Evolutionary conservation across 192 early-diverging fungal species (phyloP).

Genomic region (Backusella tarrabulga): DNA sequence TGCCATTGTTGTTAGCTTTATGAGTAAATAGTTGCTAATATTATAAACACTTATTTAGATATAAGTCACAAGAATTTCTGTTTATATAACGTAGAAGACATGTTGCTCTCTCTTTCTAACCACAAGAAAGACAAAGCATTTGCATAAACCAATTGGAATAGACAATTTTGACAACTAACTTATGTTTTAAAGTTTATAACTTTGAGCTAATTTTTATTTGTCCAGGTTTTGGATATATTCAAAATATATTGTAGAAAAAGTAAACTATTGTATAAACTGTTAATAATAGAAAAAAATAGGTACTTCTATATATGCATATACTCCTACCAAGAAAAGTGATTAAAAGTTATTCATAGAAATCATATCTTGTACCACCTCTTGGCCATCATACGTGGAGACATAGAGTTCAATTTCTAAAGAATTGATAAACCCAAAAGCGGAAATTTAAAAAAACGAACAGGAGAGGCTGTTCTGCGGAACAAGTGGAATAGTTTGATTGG

Average conservation of each 20-base stretch:
- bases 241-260: neutral
- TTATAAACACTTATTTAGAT: neutral
- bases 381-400: neutral
- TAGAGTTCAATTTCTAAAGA: neutral
- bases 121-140: neutral
- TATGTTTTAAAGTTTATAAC: neutral
- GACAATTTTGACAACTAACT: neutral
- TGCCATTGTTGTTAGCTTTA: neutral
- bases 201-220: neutral
- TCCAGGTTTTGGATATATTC: neutral
- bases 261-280: neutral
- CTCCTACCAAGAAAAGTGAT: neutral
- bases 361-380: neutral
- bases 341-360: neutral
- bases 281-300: neutral
- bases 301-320: neutral
- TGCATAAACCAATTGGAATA: neutral
- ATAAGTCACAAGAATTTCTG: neutral
- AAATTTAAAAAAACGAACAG: conserved; percentile 6
- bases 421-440: neutral
- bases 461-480: neutral
- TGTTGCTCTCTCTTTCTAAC: neutral
- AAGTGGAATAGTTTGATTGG: conserved; percentile 19
- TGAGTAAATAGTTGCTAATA: neutral
- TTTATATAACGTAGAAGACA: neutral